phyloP scores from a whole-genome alignment of 192 early-diverging fungal species.

The Piromyces finnis region DNA sequence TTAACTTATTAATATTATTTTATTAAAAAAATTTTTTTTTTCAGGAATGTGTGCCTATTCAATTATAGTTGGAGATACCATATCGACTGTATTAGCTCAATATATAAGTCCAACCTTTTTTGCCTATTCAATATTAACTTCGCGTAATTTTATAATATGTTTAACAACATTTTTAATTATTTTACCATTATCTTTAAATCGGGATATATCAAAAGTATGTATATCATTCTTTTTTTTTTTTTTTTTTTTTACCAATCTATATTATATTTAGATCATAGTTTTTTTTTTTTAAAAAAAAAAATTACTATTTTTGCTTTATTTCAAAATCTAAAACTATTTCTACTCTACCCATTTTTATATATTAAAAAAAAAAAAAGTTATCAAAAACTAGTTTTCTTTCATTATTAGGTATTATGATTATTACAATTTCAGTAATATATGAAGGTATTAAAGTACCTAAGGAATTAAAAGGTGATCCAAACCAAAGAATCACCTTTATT shows the following conservation, averaged over 20 bases:
- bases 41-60: slow-evolving; percentile 43
- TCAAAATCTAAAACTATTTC: too few relatives aligned
- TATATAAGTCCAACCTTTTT: slow-evolving; percentile 40
- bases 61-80: slow-evolving; percentile 68
- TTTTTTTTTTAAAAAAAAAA: too few relatives aligned
- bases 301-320: too few relatives aligned
- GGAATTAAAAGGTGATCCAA: slow-evolving; percentile 18
- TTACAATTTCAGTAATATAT: slow-evolving; percentile 47
- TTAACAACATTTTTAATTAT: slow-evolving; percentile 61
- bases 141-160: slow-evolving; percentile 53
- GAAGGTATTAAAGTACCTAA: slow-evolving; percentile 43
- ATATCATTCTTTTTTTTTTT: too few relatives aligned
- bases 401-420: slow-evolving; percentile 59
- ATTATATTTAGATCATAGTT: too few relatives aligned
- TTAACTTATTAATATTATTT: too few relatives aligned
- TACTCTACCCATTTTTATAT: too few relatives aligned
- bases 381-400: slow-evolving; percentile 78
- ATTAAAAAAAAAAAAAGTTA: slow-evolving; percentile 19
- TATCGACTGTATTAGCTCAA: slow-evolving; percentile 63
- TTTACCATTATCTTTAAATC: slow-evolving; percentile 67
- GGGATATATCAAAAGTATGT: slow-evolving; percentile 49
- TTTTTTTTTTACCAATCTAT: too few relatives aligned
- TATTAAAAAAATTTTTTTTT: too few relatives aligned
- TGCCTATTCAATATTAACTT: slow-evolving; percentile 35
- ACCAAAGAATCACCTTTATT: neutral